Conservation (phyloP, 176 grass and related monocot genomes). For the Hyparrhenia diplandra region DNA sequence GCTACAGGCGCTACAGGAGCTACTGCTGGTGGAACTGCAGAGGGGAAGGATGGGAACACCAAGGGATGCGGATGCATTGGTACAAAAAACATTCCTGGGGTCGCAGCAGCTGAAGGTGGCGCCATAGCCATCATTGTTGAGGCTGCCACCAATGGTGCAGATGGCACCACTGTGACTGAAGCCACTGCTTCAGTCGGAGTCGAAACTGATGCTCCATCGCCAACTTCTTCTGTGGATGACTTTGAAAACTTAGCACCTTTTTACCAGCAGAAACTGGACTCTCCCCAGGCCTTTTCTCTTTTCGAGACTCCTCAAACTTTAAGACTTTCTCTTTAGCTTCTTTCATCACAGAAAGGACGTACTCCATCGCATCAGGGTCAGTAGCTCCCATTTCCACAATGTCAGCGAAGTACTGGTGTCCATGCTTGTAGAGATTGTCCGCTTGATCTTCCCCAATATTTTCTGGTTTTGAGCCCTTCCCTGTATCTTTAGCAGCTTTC, state of each 20-base stretch:
- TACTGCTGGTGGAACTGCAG: constrained; percentile 39
- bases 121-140: constrained; percentile 51
- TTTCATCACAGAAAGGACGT: constrained; percentile 77
- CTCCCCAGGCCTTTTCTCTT: constrained; percentile 45
- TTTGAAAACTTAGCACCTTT: constrained; percentile 28
- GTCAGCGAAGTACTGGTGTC: constrained; percentile 73
- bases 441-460: constrained; percentile 48
- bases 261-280: constrained; percentile 48
- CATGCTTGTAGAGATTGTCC: constrained; percentile 73
- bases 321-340: constrained; percentile 86
- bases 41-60: constrained; percentile 54
- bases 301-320: constrained; percentile 68
- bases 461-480: constrained; percentile 35
- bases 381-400: constrained; percentile 87
- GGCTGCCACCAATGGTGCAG: constrained; percentile 19
- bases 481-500: constrained; percentile 21
- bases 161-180: constrained; percentile 16
- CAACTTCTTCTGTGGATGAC: constrained; percentile 25
- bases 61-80: constrained; percentile 59
- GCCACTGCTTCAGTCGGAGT: not conserved
- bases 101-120: constrained; percentile 31
- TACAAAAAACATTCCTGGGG: constrained; percentile 58
- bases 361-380: constrained; percentile 77
- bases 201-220: constrained; percentile 13
- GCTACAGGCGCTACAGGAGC: constrained; percentile 41